Percentiles rank a stretch among this genome's conserved stretches.
Evolutionary conservation across 805 yeast genomes (phyloP).

Genomic region (Cyberlindnera euphorbiae): DNA sequence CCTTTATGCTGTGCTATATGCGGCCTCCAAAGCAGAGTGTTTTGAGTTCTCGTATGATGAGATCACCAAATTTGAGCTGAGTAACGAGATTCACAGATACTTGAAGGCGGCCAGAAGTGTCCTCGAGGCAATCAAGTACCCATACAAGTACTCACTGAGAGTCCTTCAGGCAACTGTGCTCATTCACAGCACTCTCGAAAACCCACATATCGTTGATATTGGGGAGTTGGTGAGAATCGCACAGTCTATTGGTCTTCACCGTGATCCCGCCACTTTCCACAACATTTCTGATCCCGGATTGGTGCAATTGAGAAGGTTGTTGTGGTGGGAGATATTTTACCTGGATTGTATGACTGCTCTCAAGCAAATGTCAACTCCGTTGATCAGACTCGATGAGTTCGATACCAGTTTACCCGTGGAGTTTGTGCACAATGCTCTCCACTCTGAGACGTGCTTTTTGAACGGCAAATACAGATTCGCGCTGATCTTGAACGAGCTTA

Average conservation of each 20-base stretch:
- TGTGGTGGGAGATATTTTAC: slow-evolving; percentile 68
- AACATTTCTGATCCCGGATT: slow-evolving; percentile 43
- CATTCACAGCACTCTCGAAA: slow-evolving; percentile 49
- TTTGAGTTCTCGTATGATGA: slow-evolving; percentile 48
- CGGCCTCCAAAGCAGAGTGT: slow-evolving; percentile 54
- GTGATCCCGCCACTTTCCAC: slow-evolving; percentile 54
- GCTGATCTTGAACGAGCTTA: slow-evolving; percentile 48
- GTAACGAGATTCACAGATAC: slow-evolving; percentile 45
- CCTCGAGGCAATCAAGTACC: slow-evolving; percentile 47
- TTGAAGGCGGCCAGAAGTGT: slow-evolving; percentile 45
- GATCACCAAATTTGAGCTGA: slow-evolving; percentile 26
- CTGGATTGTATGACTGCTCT: slow-evolving; percentile 53
- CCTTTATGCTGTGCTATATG: slow-evolving; percentile 51
- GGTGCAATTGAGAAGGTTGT: slow-evolving; percentile 47
- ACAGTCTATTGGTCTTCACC: slow-evolving; percentile 49
- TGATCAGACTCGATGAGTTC: slow-evolving; percentile 46
- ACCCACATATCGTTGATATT: slow-evolving; percentile 51
- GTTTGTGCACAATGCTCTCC: slow-evolving; percentile 33
- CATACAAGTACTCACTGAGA: slow-evolving; percentile 38
- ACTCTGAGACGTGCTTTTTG: slow-evolving; percentile 43
- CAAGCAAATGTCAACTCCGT: slow-evolving; percentile 51
- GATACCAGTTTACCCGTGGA: slow-evolving; percentile 54
- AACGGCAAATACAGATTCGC: slow-evolving; percentile 51
- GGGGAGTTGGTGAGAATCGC: slow-evolving; percentile 53
- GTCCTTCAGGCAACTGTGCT: slow-evolving; percentile 44